Evolutionary conservation across 441 rosid species (phyloP).

Genomic region (Geranium incanum): DNA sequence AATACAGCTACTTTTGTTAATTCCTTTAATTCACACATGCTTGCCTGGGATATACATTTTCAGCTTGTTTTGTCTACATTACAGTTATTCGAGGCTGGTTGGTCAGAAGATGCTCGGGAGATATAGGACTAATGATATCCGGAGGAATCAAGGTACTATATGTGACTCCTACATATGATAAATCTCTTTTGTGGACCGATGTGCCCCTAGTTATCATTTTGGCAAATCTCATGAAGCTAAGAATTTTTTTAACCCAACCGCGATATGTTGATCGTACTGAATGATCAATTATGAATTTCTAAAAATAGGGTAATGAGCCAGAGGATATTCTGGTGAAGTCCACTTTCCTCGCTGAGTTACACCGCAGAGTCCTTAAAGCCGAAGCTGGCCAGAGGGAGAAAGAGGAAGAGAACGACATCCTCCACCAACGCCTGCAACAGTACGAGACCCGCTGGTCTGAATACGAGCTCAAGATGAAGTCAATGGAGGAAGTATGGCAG

Average conservation of each 20-base stretch:
- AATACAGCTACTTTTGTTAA: neutral
- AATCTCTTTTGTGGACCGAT: neutral
- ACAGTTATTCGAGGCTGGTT: slow-evolving; percentile 91
- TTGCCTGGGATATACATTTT: neutral
- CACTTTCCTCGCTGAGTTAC: slow-evolving; percentile 78
- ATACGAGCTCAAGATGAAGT: slow-evolving; percentile 90
- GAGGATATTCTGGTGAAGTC: slow-evolving; percentile 89
- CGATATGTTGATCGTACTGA: neutral
- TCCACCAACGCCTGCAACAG: slow-evolving; percentile 87
- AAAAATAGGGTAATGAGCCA: slow-evolving; percentile 47
- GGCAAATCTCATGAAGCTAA: neutral
- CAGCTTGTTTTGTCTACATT: slow-evolving; percentile 13
- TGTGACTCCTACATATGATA: neutral
- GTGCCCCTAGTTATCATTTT: neutral
- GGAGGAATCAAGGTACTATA: slow-evolving; percentile 45
- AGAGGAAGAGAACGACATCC: slow-evolving; percentile 94
- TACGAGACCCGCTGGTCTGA: slow-evolving; percentile 96
- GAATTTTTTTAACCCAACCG: neutral
- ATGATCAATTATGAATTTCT: slow-evolving; percentile 13
- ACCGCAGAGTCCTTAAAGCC: slow-evolving; percentile 84
- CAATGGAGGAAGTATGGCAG: slow-evolving; percentile 99
- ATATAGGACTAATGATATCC: slow-evolving; percentile 53
- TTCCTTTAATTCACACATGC: neutral
- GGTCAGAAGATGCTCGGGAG: slow-evolving; percentile 90
- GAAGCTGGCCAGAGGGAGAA: slow-evolving; percentile 81